phyloP scores from a whole-genome alignment of 495 filamentous ascomycete species.

The Xylaria bambusicola region DNA sequence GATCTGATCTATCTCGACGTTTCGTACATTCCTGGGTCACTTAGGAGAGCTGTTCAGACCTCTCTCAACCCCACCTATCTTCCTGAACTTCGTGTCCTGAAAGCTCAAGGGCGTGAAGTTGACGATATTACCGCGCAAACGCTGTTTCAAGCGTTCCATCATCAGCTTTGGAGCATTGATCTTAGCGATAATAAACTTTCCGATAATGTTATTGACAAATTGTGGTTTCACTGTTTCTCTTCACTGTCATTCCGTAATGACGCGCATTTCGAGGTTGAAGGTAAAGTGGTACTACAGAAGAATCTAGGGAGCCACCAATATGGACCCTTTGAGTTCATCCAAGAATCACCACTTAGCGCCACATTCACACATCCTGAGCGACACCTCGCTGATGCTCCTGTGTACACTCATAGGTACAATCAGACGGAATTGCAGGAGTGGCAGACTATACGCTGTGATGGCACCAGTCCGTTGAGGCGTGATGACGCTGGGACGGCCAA shows the following conservation, averaged over 20 bases:
- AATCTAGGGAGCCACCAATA: constrained; percentile 27
- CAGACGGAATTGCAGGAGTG: constrained; percentile 25
- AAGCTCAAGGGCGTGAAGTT: constrained; percentile 38
- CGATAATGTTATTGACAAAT: constrained; percentile 30
- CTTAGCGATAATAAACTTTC: constrained; percentile 46
- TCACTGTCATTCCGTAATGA: constrained; percentile 23
- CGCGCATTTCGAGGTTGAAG: constrained; percentile 38
- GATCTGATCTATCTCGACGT: constrained; percentile 48
- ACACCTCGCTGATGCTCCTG: constrained; percentile 43
- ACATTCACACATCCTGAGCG: constrained; percentile 37
- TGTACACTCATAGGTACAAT: constrained; percentile 30
- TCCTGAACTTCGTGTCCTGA: constrained; percentile 45
- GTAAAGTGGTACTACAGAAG: constrained; percentile 26
- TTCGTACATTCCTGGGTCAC: constrained; percentile 41
- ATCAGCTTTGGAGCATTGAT: constrained; percentile 49
- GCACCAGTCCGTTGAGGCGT: constrained; percentile 25
- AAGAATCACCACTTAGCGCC: constrained; percentile 40
- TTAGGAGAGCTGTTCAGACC: constrained; percentile 27
- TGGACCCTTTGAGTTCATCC: constrained; percentile 38
- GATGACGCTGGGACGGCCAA: constrained; percentile 39
- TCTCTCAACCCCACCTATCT: constrained; percentile 33
- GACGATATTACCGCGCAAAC: constrained; percentile 32
- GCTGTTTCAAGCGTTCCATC: constrained; percentile 33
- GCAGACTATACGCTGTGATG: constrained; percentile 35
- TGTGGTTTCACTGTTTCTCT: constrained; percentile 31